These are phyloP conservation scores for Pseudopyricularia cyperi DNA, from an alignment of 2,329 filamentous ascomycete species.

Conservation along the genomic window DNA sequence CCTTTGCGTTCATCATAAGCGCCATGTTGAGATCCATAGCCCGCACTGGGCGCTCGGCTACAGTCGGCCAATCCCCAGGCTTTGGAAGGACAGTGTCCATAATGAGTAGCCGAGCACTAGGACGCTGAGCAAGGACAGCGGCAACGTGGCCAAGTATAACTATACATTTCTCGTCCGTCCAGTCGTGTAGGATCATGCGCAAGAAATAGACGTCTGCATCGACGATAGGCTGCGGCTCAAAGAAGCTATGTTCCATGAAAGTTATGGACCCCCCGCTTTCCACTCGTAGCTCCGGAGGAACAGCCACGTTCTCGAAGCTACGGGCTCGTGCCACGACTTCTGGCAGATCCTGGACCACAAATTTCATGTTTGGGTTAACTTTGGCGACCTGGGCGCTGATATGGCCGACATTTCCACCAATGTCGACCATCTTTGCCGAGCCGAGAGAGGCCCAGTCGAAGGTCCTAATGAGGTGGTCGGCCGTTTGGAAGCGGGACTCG, in stretches of 20 bases:
- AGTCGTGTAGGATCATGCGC: constrained; percentile 42
- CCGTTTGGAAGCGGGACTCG: background rate
- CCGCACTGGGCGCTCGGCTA: constrained; percentile 8
- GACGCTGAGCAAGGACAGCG: constrained; percentile 16
- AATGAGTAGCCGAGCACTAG: constrained; percentile 13
- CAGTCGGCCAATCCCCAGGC: constrained; percentile 6
- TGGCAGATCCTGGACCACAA: constrained; percentile 31
- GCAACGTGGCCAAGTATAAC: constrained; percentile 18
- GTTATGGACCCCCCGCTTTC: constrained; percentile 16
- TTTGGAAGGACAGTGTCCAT: constrained; percentile 13
- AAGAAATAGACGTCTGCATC: constrained; percentile 37
- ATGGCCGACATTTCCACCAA: constrained; percentile 15
- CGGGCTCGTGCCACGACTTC: constrained; percentile 13
- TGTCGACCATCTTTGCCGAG: background rate
- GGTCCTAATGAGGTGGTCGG: background rate
- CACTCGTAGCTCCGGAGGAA: constrained; percentile 36
- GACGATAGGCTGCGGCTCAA: constrained; percentile 14
- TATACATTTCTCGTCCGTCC: constrained; percentile 28
- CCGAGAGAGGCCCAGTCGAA: constrained; percentile 23
- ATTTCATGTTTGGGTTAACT: constrained; percentile 24
- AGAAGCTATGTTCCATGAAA: constrained; percentile 24
- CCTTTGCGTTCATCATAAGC: constrained; percentile 8
- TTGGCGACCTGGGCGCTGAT: constrained; percentile 24
- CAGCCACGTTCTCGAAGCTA: constrained; percentile 35
- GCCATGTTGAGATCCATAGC: constrained; percentile 8